A percentile compares a stretch with the other conserved stretches of the same genome.
These are phyloP conservation scores for Hansenula sp. DNA, from an alignment of 1,139 yeast species.

Conservation along the genomic window DNA sequence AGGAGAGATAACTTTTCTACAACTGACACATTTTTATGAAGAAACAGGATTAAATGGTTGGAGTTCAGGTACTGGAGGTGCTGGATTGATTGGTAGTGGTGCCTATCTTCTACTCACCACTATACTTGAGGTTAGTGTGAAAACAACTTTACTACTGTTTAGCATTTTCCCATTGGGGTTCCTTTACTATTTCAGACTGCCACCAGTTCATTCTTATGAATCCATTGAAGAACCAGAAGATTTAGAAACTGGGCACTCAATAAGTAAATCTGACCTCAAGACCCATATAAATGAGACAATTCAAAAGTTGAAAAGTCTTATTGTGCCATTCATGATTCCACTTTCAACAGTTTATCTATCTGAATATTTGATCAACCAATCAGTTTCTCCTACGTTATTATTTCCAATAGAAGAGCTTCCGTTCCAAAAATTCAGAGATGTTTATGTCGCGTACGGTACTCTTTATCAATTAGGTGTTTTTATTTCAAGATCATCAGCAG, in stretches of 20 bases:
- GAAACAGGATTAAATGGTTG: conserved; percentile 72
- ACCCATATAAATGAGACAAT: conserved; percentile 36
- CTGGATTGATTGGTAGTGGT: conserved; percentile 81
- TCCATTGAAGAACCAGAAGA: conserved; percentile 3
- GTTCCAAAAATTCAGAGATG: conserved; percentile 70
- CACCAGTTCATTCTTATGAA: conserved; percentile 6
- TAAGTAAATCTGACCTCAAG: conserved; percentile 7
- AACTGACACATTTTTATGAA: conserved; percentile 68
- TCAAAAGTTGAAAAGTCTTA: conserved; percentile 41
- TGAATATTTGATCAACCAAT: conserved; percentile 89
- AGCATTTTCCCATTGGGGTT: conserved; percentile 44
- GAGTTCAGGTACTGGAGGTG: conserved; percentile 94
- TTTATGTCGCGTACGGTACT: conserved; percentile 91
- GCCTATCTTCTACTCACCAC: conserved; percentile 52
- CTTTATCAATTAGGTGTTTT: conserved; percentile 91
- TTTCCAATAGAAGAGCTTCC: conserved; percentile 72
- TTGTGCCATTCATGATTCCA: conserved; percentile 78
- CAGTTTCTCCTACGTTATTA: conserved; percentile 79
- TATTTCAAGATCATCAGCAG: conserved; percentile 79
- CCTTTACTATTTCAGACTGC: conserved; percentile 34
- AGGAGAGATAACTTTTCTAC: conserved; percentile 87
- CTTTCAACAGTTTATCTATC: conserved; percentile 76
- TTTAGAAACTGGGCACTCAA: neutral
- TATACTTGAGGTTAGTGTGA: conserved; percentile 42
- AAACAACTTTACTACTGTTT: conserved; percentile 41